These are phyloP conservation scores for Choanephora cucurbitarum DNA, from an alignment of 371 early-diverging fungal species.

Conservation along the genomic window DNA sequence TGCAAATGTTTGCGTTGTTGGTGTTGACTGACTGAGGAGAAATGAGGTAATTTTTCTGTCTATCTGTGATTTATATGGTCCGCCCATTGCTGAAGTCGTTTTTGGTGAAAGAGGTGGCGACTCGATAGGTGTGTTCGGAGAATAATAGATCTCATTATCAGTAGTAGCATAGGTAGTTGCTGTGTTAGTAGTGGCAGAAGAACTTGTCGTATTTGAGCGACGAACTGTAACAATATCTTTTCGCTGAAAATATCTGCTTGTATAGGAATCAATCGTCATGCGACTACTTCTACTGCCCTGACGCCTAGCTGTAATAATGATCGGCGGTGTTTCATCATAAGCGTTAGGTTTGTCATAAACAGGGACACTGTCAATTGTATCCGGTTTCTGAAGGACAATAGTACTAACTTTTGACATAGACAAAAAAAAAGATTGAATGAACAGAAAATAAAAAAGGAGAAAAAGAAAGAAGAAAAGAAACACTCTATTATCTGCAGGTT, in stretches of 20 bases:
- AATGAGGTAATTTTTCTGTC: conserved; percentile 15
- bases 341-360: conserved; percentile 32
- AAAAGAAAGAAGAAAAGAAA: background rate
- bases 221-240: background rate
- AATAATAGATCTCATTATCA: conserved; percentile 6
- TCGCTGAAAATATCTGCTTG: conserved; percentile 18
- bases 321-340: conserved; percentile 24
- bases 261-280: conserved; percentile 19
- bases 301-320: conserved; percentile 23
- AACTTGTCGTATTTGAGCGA: background rate
- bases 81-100: background rate
- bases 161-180: conserved; percentile 2
- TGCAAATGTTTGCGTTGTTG: conserved; percentile 20
- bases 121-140: conserved; percentile 15
- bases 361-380: conserved; percentile 17
- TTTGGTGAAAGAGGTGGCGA: conserved; percentile 22
- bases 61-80: conserved; percentile 10
- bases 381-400: conserved; percentile 21
- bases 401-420: background rate
- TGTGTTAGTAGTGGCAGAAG: conserved; percentile 1
- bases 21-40: conserved; percentile 18
- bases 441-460: background rate
- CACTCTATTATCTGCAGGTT: background rate
- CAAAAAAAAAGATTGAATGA: background rate
- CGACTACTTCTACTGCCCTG: conserved; percentile 25